These are phyloP conservation scores for Plectosphaerella plurivora DNA, from an alignment of 2,329 filamentous ascomycete genomes.

Conservation along the genomic window DNA sequence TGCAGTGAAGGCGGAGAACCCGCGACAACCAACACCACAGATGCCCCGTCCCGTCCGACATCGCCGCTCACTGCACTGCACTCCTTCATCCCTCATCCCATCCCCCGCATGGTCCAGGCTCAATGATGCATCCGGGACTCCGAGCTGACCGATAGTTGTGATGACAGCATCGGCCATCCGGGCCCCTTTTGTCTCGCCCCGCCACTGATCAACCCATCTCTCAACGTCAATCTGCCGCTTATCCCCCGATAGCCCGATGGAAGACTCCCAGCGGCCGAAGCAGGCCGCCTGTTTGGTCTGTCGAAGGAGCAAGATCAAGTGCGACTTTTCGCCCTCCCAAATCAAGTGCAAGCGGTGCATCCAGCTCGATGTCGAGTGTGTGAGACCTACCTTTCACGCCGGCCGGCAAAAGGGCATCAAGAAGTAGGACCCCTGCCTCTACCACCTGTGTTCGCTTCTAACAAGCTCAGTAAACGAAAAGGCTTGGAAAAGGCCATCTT, in stretches of 20 bases:
- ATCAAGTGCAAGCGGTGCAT: constrained; percentile 57
- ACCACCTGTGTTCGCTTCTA: background rate
- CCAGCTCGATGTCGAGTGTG: constrained; percentile 54
- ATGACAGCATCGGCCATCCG: background rate
- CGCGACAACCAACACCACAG: background rate
- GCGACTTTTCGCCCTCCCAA: constrained; percentile 50
- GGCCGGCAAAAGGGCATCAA: constrained; percentile 73
- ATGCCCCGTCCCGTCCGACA: background rate
- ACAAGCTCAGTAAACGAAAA: constrained; percentile 58
- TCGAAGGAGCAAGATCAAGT: constrained; percentile 64
- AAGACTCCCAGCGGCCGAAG: constrained; percentile 15
- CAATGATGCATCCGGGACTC: background rate
- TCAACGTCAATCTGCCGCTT: background rate
- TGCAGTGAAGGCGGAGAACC: background rate
- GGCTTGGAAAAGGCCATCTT: constrained; percentile 70
- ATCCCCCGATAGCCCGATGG: constrained; percentile 2
- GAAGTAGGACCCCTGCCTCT: constrained; percentile 47
- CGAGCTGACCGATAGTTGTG: background rate
- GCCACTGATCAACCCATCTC: background rate
- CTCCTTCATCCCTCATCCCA: background rate
- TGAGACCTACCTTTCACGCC: constrained; percentile 68
- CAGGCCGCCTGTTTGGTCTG: constrained; percentile 59
- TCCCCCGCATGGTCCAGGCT: background rate
- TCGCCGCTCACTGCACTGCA: background rate
- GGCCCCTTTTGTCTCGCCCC: background rate